phyloP scores from a whole-genome alignment of 306 rosid genomes.

The Quercus gilva region DNA sequence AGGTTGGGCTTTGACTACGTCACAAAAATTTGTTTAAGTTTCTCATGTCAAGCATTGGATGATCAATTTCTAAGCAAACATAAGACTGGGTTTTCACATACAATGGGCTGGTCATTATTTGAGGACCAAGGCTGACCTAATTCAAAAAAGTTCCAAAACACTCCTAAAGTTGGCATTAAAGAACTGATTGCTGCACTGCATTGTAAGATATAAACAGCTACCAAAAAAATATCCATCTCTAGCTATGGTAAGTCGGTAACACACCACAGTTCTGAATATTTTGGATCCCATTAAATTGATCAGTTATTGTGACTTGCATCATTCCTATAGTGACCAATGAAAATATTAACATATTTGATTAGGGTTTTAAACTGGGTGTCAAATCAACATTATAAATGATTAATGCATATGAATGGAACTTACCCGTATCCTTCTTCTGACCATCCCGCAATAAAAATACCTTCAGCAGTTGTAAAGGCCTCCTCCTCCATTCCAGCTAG shows the following conservation, averaged over 20 bases:
- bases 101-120: neutral
- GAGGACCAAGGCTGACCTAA: neutral
- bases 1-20: neutral
- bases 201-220: neutral
- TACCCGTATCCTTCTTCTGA: constrained; percentile 98
- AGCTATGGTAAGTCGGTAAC: neutral
- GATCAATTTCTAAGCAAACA: neutral
- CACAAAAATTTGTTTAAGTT: neutral
- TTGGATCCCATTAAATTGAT: too few relatives aligned
- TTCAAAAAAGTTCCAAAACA: neutral
- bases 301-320: neutral
- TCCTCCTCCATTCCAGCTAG: constrained; percentile 91
- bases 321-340: neutral
- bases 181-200: neutral
- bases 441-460: constrained; percentile 91
- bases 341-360: neutral
- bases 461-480: constrained; percentile 88
- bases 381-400: constrained; percentile 1
- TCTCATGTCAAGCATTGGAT: neutral
- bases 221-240: neutral
- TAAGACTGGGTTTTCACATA: neutral
- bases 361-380: neutral
- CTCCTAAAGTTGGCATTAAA: neutral
- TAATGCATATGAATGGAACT: constrained; percentile 18
- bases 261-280: too few relatives aligned